Base-by-base conservation (phyloP, 352 stramenopile species). In the Phytopythium vexans region DNA sequence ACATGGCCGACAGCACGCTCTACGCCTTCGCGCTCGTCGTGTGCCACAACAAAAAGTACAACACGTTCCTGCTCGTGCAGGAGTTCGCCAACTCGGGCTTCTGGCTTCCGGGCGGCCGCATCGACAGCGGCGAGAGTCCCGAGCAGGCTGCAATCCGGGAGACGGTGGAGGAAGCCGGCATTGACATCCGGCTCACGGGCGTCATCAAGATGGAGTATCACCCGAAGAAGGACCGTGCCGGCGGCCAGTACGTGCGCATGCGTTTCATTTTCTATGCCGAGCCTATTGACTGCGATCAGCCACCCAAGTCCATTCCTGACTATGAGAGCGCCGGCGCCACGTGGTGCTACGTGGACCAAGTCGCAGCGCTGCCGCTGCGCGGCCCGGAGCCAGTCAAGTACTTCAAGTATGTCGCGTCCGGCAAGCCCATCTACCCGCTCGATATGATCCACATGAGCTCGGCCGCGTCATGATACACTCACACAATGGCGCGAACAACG, bases 11-110 rank as follows among this genome's bases (percentile, higher is more conserved):
- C 14, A 83, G 64, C 38, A 72, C 68, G 34, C 65, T 94, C 21
- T 94, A 92, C 61, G 84, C 82, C 41, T 94, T 94, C 49, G 85
- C 85, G 16, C 71, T 94, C 15, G 85, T 94, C 33, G 85, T 94
- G 41, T 90, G 78, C 54, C 73, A 88, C 64, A 89, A 92, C 66
- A 85, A 75, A 56, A 85, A 90, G 51, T 84, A 74, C 61, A 91
- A 94, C 45, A 75, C 70, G 49, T 94, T 91, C 54, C 64, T 94
- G 55, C 70, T 94, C 12, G 85, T 94, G 33, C 85, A 94, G 54
- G 85, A 94, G 54, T 92, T 92, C 66, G 85, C 82, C 15, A 92
- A 89, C 56, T 92, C 78, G 16, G 85, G 85, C 40, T 94, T 85
- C 59, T 94, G 84, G 84, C 51, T 94, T 49, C 84, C 84, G 1